These are phyloP conservation scores for Parathielavia appendiculata DNA, from an alignment of 495 filamentous ascomycete species.

Conservation along the genomic window DNA sequence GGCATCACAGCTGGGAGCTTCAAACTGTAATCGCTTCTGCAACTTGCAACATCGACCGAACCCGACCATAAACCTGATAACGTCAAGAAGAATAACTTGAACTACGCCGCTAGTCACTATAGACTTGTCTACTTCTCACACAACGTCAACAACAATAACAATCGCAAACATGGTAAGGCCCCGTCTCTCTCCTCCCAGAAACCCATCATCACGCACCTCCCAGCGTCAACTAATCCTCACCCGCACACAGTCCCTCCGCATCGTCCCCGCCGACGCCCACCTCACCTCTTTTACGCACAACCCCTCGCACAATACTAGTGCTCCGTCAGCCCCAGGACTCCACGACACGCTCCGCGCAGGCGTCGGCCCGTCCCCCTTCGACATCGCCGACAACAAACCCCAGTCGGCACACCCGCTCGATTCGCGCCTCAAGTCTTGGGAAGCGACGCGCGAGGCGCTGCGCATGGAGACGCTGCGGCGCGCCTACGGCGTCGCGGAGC, in stretches of 20 bases:
- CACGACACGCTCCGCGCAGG: slow-evolving; percentile 87
- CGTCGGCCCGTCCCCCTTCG: slow-evolving; percentile 53
- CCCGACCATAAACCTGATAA: neutral
- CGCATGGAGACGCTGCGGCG: slow-evolving; percentile 85
- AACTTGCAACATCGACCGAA: slow-evolving; percentile 1
- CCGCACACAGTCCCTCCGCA: slow-evolving; percentile 70
- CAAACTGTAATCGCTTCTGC: slow-evolving; percentile 8
- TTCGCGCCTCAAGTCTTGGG: slow-evolving; percentile 76
- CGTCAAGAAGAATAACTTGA: neutral
- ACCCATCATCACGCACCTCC: slow-evolving; percentile 7
- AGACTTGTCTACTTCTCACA: no score
- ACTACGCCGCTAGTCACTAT: no score
- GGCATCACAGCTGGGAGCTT: slow-evolving; percentile 8
- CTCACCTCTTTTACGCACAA: slow-evolving; percentile 55
- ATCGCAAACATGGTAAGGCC: slow-evolving; percentile 49
- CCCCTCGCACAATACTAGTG: slow-evolving; percentile 51
- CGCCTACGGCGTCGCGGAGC: slow-evolving; percentile 88
- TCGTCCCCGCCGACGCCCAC: slow-evolving; percentile 64
- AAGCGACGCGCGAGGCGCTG: slow-evolving; percentile 72
- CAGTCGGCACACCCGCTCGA: slow-evolving; percentile 83
- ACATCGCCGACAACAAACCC: slow-evolving; percentile 32
- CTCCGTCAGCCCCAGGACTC: slow-evolving; percentile 84
- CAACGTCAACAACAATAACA: neutral
- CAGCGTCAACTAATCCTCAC: neutral
- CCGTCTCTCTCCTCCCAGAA: slow-evolving; percentile 4